Conservation (phyloP, 2,329 filamentous ascomycete genomes). For the Ophiostoma ips region DNA sequence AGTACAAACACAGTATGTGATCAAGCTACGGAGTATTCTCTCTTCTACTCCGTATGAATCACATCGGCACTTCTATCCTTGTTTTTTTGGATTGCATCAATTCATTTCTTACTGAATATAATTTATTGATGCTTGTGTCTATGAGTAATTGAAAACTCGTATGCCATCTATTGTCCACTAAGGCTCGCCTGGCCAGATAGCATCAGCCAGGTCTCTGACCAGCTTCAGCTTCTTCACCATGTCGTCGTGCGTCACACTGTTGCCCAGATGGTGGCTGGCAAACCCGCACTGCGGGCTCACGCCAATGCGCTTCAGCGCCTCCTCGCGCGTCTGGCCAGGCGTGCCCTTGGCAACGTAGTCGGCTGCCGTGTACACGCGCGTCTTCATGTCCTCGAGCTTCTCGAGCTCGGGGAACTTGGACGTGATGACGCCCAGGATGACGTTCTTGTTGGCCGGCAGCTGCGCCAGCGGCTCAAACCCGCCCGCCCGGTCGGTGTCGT, state of each 20-base stretch:
- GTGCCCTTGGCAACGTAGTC: constrained; percentile 53
- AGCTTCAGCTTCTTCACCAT: constrained; percentile 60
- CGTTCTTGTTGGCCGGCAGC: constrained; percentile 46
- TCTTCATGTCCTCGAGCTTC: constrained; percentile 39
- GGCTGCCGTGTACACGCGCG: constrained; percentile 41
- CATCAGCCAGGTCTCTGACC: constrained; percentile 50
- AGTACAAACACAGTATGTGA: too few species aligned
- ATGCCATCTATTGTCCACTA: too few species aligned
- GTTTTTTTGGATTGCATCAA: background rate
- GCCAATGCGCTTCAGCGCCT: constrained; percentile 50
- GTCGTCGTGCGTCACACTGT: constrained; percentile 49
- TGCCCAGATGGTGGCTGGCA: constrained; percentile 55
- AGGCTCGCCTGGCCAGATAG: constrained; percentile 39
- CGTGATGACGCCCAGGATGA: constrained; percentile 43
- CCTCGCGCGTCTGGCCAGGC: constrained; percentile 39
- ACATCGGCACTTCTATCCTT: background rate
- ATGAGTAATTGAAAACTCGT: too few species aligned
- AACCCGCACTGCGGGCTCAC: constrained; percentile 59
- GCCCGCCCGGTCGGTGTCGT: constrained; percentile 41
- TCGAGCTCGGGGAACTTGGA: constrained; percentile 14
- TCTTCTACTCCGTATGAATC: background rate
- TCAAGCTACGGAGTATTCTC: too few species aligned
- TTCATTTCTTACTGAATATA: too few species aligned
- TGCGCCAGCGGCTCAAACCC: constrained; percentile 47
- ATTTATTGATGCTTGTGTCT: too few species aligned